phyloP scores from a whole-genome alignment of 805 yeast species.

The Cyberlindnera americana region DNA sequence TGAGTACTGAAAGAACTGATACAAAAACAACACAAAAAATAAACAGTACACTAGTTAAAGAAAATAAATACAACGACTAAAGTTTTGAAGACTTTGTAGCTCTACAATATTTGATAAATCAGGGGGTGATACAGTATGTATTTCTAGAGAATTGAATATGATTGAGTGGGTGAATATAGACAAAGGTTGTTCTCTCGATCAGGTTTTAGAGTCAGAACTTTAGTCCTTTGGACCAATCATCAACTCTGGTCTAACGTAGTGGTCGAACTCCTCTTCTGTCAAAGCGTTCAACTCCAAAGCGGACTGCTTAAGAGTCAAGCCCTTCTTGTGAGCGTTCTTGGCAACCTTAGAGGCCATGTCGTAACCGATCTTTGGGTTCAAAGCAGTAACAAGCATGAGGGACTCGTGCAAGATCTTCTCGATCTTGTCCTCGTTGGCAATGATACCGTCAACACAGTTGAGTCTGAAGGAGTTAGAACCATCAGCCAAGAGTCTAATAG shows the following conservation, averaged over 20 bases:
- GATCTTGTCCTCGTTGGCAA: conserved; percentile 85
- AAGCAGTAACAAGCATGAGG: conserved; percentile 96
- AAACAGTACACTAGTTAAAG: no score
- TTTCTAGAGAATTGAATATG: no score
- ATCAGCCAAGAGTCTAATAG: conserved; percentile 86
- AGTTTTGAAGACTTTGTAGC: no score
- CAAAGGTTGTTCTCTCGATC: no score
- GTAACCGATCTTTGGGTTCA: conserved; percentile 98
- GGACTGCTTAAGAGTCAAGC: conserved; percentile 89
- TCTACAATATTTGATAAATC: no score
- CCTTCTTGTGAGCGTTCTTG: conserved; percentile 97
- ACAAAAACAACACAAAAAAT: no score
- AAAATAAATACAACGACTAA: no score
- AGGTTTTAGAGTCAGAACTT: no score
- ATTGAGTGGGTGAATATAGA: not conserved
- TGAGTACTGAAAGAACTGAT: no score
- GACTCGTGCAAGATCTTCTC: conserved; percentile 88
- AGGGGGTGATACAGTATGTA: no score
- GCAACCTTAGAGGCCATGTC: conserved; percentile 97
- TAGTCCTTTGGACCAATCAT: conserved; percentile 87
- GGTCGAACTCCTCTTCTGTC: conserved; percentile 81
- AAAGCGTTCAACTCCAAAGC: conserved; percentile 89
- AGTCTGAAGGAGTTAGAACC: conserved; percentile 86
- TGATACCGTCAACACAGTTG: conserved; percentile 93
- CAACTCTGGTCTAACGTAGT: conserved; percentile 96